Evolutionary conservation across 495 filamentous ascomycete species (phyloP).

Genomic region (Terfezia boudieri): DNA sequence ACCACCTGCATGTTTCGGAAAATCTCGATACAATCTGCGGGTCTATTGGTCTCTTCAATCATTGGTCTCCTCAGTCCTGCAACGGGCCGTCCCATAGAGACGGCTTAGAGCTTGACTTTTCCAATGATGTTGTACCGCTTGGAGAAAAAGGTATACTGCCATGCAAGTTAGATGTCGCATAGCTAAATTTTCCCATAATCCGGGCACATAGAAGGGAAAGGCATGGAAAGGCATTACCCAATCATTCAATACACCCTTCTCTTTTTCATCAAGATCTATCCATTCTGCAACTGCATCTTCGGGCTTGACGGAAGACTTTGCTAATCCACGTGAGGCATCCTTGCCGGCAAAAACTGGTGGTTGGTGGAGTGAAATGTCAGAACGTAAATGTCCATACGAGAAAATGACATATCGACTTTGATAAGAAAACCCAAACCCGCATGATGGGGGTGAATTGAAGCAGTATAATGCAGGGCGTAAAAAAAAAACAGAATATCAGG

Average conservation of each 20-base stretch:
- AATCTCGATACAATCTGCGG: too few relatives aligned
- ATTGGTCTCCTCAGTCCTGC: too few relatives aligned
- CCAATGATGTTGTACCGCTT: slow-evolving; percentile 92
- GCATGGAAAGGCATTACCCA: slow-evolving; percentile 29
- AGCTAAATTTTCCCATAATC: neutral
- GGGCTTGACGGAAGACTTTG: slow-evolving; percentile 58
- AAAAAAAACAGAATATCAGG: too few relatives aligned
- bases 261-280: slow-evolving; percentile 65
- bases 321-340: slow-evolving; percentile 78
- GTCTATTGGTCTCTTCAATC: too few relatives aligned
- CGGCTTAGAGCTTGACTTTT: slow-evolving; percentile 25
- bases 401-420: neutral
- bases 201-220: neutral
- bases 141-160: slow-evolving; percentile 58
- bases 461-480: neutral
- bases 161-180: neutral
- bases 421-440: neutral
- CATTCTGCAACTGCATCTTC: slow-evolving; percentile 71
- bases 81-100: too few relatives aligned
- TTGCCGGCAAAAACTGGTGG: slow-evolving; percentile 74
- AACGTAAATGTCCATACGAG: neutral
- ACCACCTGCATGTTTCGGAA: too few relatives aligned
- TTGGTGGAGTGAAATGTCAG: neutral
- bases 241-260: slow-evolving; percentile 64
- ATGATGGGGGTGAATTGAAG: neutral